Evolutionary conservation across 164 flowering plant genomes (phyloP).

Genomic region (Kalanchoe fedtschenkoi): DNA sequence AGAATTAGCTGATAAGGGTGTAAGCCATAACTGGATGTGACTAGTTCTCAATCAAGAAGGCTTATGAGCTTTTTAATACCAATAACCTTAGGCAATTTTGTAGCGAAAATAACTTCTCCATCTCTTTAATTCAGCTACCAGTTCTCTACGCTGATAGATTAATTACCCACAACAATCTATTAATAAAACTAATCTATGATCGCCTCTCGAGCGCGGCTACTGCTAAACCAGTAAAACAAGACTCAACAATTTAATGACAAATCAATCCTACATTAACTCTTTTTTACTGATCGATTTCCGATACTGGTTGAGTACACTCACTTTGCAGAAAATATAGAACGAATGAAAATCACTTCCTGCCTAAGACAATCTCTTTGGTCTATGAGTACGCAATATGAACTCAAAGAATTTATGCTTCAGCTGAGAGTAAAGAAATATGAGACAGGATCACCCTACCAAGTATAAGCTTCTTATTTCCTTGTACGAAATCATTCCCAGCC

Average conservation of each 20-base stretch:
- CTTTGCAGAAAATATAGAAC: neutral
- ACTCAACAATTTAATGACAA: neutral
- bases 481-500: slow-evolving; percentile 5
- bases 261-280: neutral
- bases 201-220: neutral
- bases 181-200: neutral
- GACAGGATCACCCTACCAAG: neutral
- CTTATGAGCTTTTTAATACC: neutral
- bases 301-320: neutral
- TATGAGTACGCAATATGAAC: neutral
- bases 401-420: neutral
- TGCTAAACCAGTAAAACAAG: neutral
- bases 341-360: neutral
- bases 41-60: neutral
- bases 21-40: neutral
- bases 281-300: neutral
- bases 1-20: neutral
- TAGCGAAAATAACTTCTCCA: neutral
- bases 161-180: neutral
- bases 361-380: neutral
- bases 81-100: neutral
- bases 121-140: neutral
- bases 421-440: neutral
- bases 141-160: neutral
- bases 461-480: slow-evolving; percentile 8